Evolutionary conservation across 352 stramenopile genomes (phyloP), one percentile per base, ranked within the genome.

Genomic region (Pythium insidiosum): DNA sequence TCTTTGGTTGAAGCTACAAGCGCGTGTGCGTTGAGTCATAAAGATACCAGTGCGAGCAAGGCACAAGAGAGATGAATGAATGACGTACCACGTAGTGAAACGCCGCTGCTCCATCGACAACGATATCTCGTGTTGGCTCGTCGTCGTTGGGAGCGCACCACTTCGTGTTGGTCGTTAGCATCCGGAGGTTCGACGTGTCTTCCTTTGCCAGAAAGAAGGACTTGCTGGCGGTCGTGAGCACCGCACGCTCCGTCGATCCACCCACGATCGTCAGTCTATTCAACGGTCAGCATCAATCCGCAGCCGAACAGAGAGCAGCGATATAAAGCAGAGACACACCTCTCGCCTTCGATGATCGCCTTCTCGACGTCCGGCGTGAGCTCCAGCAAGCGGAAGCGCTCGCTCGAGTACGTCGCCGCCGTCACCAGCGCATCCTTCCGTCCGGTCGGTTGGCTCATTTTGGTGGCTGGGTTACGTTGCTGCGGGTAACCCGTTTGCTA

Each of bases 141-240:
- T 42, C 26, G 5, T 42, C 40, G 13, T 23, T 18, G 10, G 34
- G n/a, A 5, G 26, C 52, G 12, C 4, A 39, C 77, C 77, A 90
- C 22, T 77, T 18, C 19, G 41, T 71, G 45, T 88, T 67, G 7
- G 60, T 61, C 12, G 74, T 88, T 3, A 93, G 41, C 16, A 93
- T 51, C 3, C 78, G 75, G 33, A 89, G 50, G 38, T 93, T 93
- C 10, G 75, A 90, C 33, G 73, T 89, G 37, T 89, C 78, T 37
- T 93, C 80, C 25, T 88, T 89, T 26, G 67, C 73, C 16, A 93
- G 58, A 47, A 65, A 78, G 54, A 69, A 93, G 13, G 77, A 87
- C 48, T 75, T 73, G 43, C 65, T 64, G 10, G 66, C 44, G 28
- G 77, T 90, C 51, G 77, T 90, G 31, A 93, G 44, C 33, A 88